These are phyloP conservation scores for Diaporthe longicolla DNA, from an alignment of 2,329 filamentous ascomycete species.

Conservation along the genomic window DNA sequence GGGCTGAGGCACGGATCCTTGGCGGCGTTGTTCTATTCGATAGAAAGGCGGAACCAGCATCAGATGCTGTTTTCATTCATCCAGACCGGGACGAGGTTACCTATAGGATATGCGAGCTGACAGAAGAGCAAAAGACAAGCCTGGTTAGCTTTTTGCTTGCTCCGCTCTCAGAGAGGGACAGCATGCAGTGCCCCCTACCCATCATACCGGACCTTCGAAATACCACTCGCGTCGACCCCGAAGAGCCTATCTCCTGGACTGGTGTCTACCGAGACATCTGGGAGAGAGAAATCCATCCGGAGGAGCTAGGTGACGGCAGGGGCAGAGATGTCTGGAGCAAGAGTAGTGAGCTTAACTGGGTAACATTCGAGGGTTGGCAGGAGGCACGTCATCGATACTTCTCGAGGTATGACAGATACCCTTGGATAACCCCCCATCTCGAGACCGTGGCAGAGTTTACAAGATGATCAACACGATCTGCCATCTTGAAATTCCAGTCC, in stretches of 20 bases:
- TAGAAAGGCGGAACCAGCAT: not conserved
- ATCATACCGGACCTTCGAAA: not conserved
- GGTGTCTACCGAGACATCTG: not conserved
- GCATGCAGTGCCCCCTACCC: not conserved
- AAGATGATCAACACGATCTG: too few relatives aligned
- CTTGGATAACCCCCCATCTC: not conserved
- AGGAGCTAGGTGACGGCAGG: conserved; percentile 3
- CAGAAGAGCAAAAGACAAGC: conserved; percentile 7
- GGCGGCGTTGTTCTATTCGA: conserved; percentile 6
- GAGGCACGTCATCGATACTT: conserved; percentile 4
- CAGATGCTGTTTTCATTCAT: conserved; percentile 6
- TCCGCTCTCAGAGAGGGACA: not conserved
- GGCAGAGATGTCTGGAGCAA: not conserved
- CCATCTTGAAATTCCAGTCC: too few relatives aligned
- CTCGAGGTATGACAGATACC: conserved; percentile 1
- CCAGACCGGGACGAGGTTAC: not conserved
- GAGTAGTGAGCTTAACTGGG: not conserved
- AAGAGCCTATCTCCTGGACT: conserved; percentile 26
- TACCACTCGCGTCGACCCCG: not conserved
- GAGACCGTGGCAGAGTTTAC: too few relatives aligned
- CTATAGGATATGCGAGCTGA: conserved; percentile 13
- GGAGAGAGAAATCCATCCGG: not conserved
- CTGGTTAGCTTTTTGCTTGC: not conserved
- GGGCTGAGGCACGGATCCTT: conserved; percentile 8
- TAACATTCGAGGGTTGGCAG: not conserved